A percentile compares a stretch with the other conserved stretches of the same genome.
Conservation (phyloP, 257 asterid genomes). For the Gentiana macrophylla region DNA sequence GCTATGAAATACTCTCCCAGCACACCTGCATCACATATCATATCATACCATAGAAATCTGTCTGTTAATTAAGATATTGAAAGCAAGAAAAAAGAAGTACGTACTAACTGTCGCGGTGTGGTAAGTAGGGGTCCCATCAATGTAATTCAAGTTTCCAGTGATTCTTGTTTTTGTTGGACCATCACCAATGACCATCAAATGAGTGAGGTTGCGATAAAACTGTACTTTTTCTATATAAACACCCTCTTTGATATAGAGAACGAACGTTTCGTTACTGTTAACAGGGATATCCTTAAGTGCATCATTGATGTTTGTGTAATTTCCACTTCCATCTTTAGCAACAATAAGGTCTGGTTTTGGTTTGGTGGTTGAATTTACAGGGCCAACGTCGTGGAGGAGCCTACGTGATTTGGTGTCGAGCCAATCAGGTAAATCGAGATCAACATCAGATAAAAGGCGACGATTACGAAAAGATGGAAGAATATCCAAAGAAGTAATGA, state of each 20-base stretch:
- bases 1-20: constrained; percentile 69
- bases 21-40: constrained; percentile 34
- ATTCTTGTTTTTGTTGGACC: constrained; percentile 57
- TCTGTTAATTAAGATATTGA: too few relatives aligned
- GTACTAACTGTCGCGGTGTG: constrained; percentile 46
- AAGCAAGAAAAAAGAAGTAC: neutral
- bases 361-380: neutral
- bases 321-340: constrained; percentile 15
- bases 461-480: constrained; percentile 20
- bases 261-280: constrained; percentile 20
- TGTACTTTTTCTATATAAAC: constrained; percentile 36
- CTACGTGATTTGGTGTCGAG: constrained; percentile 21
- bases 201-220: constrained; percentile 13
- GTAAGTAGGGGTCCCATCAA: constrained; percentile 33
- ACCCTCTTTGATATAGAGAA: constrained; percentile 47
- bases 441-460: constrained; percentile 36
- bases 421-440: constrained; percentile 26
- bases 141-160: constrained; percentile 31
- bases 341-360: constrained; percentile 36
- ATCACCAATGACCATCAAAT: constrained; percentile 43
- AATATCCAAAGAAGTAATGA: constrained; percentile 27
- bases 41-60: neutral
- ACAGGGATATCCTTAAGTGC: constrained; percentile 36
- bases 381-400: constrained; percentile 14
- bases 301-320: constrained; percentile 33